phyloP scores from a whole-genome alignment of 805 yeast species.

The Wickerhamiella hasegawae region DNA sequence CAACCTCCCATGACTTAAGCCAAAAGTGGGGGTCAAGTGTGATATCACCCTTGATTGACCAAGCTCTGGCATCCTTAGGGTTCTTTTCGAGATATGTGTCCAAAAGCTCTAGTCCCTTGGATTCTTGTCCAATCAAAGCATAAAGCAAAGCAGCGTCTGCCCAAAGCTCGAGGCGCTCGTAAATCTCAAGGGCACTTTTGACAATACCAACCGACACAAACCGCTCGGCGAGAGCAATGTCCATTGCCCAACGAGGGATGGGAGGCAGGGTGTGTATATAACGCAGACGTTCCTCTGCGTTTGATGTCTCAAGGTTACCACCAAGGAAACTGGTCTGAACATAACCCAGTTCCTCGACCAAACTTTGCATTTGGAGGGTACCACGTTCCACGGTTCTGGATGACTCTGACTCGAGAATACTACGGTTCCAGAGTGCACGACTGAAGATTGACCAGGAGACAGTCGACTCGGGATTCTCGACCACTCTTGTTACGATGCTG shows the following conservation, averaged over 20 bases:
- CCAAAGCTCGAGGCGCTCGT: slow-evolving; percentile 57
- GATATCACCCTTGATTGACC: slow-evolving; percentile 74
- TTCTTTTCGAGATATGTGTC: slow-evolving; percentile 33
- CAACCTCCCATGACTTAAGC: slow-evolving; percentile 77
- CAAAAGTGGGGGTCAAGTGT: slow-evolving; percentile 60
- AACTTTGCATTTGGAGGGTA: slow-evolving; percentile 75
- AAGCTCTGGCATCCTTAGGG: slow-evolving; percentile 70
- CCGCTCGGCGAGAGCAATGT: slow-evolving; percentile 67
- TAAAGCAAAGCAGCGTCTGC: slow-evolving; percentile 82
- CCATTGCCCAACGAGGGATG: slow-evolving; percentile 75
- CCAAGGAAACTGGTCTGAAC: slow-evolving; percentile 14
- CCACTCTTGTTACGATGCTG: slow-evolving; percentile 58
- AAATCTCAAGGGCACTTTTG: slow-evolving; percentile 78
- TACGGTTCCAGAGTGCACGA: slow-evolving; percentile 79
- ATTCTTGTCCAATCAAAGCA: slow-evolving; percentile 66
- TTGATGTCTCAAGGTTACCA: slow-evolving; percentile 19
- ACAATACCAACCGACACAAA: slow-evolving; percentile 72
- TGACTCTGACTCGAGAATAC: slow-evolving; percentile 61
- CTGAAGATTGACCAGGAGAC: slow-evolving; percentile 68
- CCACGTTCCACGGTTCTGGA: slow-evolving; percentile 90
- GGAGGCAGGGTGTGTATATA: slow-evolving; percentile 63
- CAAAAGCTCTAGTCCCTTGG: slow-evolving; percentile 47
- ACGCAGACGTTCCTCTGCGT: slow-evolving; percentile 39
- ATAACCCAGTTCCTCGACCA: slow-evolving; percentile 71
- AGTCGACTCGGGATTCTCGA: slow-evolving; percentile 31